Conservation (phyloP, 1,284 basidiomycete genomes). For the Coriolopsis trogii region DNA sequence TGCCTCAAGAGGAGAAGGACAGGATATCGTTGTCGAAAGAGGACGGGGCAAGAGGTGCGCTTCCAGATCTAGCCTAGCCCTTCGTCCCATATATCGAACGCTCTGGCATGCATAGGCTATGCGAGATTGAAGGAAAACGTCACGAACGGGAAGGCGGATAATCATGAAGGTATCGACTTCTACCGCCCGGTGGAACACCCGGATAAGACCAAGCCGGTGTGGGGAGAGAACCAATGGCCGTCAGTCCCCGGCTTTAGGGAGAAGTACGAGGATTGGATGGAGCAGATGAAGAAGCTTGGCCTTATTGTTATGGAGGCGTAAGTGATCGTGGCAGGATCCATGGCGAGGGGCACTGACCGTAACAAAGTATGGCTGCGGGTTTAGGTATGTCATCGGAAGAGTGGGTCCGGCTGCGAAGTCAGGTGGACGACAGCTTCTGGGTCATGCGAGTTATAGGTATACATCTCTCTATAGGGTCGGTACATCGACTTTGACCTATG, state of each 20-base stretch:
- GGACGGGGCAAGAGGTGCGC: slow-evolving; percentile 75
- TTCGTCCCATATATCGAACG: too few relatives aligned
- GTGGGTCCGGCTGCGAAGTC: slow-evolving; percentile 62
- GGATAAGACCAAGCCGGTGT: slow-evolving; percentile 68
- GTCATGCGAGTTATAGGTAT: slow-evolving; percentile 80
- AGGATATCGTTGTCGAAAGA: slow-evolving; percentile 63
- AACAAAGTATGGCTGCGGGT: slow-evolving; percentile 75
- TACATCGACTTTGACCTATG: neutral
- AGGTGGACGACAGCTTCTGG: slow-evolving; percentile 87
- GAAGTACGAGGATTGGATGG: slow-evolving; percentile 72
- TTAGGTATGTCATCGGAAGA: slow-evolving; percentile 73
- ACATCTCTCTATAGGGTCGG: neutral
- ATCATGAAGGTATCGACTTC: slow-evolving; percentile 84
- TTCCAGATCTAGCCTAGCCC: neutral
- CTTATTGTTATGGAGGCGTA: slow-evolving; percentile 81
- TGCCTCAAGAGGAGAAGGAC: slow-evolving; percentile 76
- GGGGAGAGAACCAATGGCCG: slow-evolving; percentile 89
- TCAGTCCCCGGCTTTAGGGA: slow-evolving; percentile 55
- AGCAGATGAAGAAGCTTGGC: slow-evolving; percentile 82
- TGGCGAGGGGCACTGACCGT: too few relatives aligned
- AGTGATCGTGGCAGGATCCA: too few relatives aligned
- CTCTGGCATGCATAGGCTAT: slow-evolving; percentile 52
- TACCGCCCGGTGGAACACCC: slow-evolving; percentile 73
- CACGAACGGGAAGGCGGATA: slow-evolving; percentile 82
- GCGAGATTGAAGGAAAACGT: slow-evolving; percentile 78